phyloP scores from a whole-genome alignment of 768 basidiomycete species.

The Trichaptum fuscoviolaceum region DNA sequence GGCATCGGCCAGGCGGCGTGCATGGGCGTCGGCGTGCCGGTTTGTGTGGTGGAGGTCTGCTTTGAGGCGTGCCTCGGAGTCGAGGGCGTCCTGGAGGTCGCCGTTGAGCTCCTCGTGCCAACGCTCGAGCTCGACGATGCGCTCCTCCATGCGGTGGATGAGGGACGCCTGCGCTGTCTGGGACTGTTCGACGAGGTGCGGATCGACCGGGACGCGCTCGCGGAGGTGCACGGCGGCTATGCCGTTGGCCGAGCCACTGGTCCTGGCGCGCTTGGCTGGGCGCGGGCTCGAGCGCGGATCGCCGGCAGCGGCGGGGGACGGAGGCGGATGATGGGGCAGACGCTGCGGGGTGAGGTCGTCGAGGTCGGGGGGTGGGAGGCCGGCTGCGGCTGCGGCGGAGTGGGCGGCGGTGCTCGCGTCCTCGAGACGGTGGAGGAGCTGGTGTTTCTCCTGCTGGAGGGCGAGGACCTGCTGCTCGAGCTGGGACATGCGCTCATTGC shows the following conservation, averaged over 20 bases:
- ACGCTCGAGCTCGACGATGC: constrained; percentile 5
- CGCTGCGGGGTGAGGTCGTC: neutral
- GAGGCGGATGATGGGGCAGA: neutral
- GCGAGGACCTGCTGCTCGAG: constrained; percentile 6
- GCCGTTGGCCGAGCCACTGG: neutral
- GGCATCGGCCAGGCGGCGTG: neutral
- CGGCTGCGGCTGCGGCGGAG: neutral
- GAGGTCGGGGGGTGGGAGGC: neutral
- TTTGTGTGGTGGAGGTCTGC: neutral
- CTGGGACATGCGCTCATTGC: constrained; percentile 5
- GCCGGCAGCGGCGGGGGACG: neutral
- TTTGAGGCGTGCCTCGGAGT: constrained; percentile 1
- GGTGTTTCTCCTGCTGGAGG: constrained; percentile 2
- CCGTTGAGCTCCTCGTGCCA: constrained; percentile 5
- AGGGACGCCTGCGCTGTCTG: neutral
- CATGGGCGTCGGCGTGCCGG: neutral
- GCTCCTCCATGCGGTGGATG: neutral
- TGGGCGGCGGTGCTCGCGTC: neutral
- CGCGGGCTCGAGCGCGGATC: neutral
- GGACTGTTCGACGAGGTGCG: neutral
- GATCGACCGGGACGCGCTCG: neutral
- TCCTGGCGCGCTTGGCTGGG: neutral
- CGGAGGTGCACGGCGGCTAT: neutral
- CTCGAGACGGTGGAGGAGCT: neutral
- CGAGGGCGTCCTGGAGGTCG: constrained; percentile 4